Base-by-base conservation (phyloP, 805 yeast species). In the Alloascoidea africana region DNA sequence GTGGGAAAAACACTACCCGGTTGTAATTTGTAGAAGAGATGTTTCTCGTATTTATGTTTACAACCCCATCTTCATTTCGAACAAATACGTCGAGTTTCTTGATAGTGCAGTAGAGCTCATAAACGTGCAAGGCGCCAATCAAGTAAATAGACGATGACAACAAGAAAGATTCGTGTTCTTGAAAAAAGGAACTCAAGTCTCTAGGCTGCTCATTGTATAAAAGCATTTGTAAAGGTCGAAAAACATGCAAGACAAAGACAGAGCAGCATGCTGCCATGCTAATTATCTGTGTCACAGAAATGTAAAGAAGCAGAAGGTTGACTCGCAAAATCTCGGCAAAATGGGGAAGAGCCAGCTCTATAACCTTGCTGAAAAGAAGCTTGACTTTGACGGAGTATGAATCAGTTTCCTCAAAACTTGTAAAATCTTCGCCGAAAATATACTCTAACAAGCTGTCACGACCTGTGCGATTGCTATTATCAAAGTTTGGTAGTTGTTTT, bases 281-380 rank as follows among this genome's bases (percentile, higher is more conserved):
- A 23, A 23, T 8, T 8, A 23, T 23, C 30, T 23, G 30, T 23
- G 30, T 23, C 13, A n/a, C 30, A 8, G 30, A 23, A 8, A 23
- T n/a, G 30, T 23, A 23, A 23, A 23, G 30, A 23, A 23, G 30
- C 30, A 23, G n/a, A 8, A 23, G n/a, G 30, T 23, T 23, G 30
- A 23, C n/a, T 23, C 30, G 8, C n/a, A 23, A 23, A 23, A 23
- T 23, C n/a, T 23, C 30, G 13, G 8, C 30, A 8, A 23, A n/a
- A 23, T 23, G 30, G 8, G 30, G 30, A 8, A 23, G n/a, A n/a
- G n/a, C n/a, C n/a, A n/a, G n/a, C n/a, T n/a, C n/a, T n/a, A n/a
- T n/a, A n/a, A n/a, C n/a, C n/a, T n/a, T n/a, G n/a, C n/a, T n/a
- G n/a, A n/a, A n/a, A 8, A 23, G n/a, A 8, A n/a, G n/a, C n/a